Conservation (phyloP, 2,329 filamentous ascomycete species). For the Rugonectria rugulosa region DNA sequence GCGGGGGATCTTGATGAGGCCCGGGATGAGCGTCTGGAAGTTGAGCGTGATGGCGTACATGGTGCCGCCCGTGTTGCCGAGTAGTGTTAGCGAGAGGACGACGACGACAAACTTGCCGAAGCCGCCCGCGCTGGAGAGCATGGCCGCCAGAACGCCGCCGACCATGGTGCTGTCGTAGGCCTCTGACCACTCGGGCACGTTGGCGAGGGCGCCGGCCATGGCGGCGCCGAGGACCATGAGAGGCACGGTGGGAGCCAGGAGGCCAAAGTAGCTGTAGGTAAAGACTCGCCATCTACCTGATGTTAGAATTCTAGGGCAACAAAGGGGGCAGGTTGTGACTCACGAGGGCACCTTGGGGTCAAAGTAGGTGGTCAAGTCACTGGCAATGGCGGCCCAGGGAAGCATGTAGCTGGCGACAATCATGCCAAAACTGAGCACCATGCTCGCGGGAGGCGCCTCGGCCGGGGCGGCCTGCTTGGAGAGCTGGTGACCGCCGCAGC, state of each 20-base stretch:
- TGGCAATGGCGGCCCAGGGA: slow-evolving; percentile 65
- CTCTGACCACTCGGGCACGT: slow-evolving; percentile 60
- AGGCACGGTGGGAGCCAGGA: slow-evolving; percentile 61
- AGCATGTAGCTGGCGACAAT: slow-evolving; percentile 70
- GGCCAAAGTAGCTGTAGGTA: slow-evolving; percentile 63
- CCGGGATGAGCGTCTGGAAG: slow-evolving; percentile 68
- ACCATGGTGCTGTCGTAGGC: slow-evolving; percentile 62
- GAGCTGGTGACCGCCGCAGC: slow-evolving; percentile 60
- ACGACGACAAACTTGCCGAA: slow-evolving; percentile 71
- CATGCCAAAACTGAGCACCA: slow-evolving; percentile 64
- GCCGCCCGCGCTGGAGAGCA: slow-evolving; percentile 63
- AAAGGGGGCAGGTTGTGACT: slow-evolving; percentile 28
- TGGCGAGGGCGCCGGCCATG: slow-evolving; percentile 66
- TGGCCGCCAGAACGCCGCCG: slow-evolving; percentile 66
- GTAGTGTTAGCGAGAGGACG: slow-evolving; percentile 62
- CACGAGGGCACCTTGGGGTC: slow-evolving; percentile 62
- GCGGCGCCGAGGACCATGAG: slow-evolving; percentile 71
- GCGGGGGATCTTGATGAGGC: slow-evolving; percentile 62
- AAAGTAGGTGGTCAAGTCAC: slow-evolving; percentile 69
- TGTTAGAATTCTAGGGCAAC: not conserved
- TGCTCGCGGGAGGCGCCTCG: slow-evolving; percentile 51
- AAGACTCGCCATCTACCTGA: slow-evolving; percentile 52
- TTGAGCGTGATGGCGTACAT: slow-evolving; percentile 71
- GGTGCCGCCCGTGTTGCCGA: slow-evolving; percentile 67
- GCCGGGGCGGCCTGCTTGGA: slow-evolving; percentile 53